Evolutionary conservation across 2,329 filamentous ascomycete genomes (phyloP).

Genomic region (Calonectria fujianensis): DNA sequence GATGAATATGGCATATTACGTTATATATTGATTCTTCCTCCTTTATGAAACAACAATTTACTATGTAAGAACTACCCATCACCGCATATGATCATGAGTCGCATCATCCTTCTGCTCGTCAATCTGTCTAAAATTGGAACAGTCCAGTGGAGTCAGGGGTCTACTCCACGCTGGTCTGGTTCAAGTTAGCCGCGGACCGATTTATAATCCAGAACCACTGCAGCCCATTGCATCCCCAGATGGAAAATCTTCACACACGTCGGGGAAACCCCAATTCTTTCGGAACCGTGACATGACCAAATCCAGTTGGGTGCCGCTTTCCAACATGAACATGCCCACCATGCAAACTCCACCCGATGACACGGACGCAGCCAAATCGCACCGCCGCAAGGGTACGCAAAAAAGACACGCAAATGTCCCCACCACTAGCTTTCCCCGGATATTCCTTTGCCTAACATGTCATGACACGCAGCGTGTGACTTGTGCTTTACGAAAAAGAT

Average conservation of each 20-base stretch:
- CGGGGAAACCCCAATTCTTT: conserved; percentile 3
- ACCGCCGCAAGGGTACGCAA: conserved; percentile 50
- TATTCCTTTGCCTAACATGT: not conserved
- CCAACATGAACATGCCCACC: not conserved
- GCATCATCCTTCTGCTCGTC: not conserved
- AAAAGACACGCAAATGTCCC: not conserved
- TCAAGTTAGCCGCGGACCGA: conserved; percentile 27
- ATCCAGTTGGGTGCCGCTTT: not conserved
- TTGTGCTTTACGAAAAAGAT: conserved; percentile 68
- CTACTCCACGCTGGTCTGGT: not conserved
- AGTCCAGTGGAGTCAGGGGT: not conserved
- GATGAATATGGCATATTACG: not conserved
- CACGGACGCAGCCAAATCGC: conserved; percentile 41
- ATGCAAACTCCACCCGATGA: conserved; percentile 42
- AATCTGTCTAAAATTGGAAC: not conserved
- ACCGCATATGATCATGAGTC: not conserved
- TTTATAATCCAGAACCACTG: conserved; percentile 47
- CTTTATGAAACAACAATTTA: not conserved
- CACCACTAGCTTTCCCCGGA: not conserved
- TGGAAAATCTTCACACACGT: conserved; percentile 10
- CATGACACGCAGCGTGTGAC: conserved; percentile 60
- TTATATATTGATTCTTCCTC: not conserved
- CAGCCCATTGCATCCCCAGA: not conserved
- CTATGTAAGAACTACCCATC: not conserved
- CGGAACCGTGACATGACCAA: not conserved